Evolutionary conservation across 805 yeast genomes (phyloP).

Genomic region (Cyberlindnera veronae): DNA sequence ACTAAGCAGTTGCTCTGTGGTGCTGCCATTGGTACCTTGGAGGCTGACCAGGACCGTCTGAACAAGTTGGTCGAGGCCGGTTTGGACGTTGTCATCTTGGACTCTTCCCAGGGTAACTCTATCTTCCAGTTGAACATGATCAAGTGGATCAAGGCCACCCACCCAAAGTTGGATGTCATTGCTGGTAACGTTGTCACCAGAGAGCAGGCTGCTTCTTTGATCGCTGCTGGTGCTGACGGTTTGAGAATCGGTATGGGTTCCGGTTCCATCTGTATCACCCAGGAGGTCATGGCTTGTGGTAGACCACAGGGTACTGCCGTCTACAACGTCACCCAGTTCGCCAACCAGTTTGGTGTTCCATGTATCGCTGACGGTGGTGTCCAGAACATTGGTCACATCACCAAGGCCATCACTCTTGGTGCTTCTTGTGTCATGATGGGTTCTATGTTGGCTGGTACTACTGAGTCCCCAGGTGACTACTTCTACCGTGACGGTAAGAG

Average conservation of each 20-base stretch:
- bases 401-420: conserved; percentile 94
- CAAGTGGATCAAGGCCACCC: conserved; percentile 79
- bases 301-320: conserved; percentile 99
- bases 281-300: conserved; percentile 99
- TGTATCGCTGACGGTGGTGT: conserved; percentile 99
- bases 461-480: conserved; percentile 98
- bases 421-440: conserved; percentile 99
- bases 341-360: conserved; percentile 94
- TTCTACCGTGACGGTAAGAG: conserved; percentile 98
- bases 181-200: conserved; percentile 99
- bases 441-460: conserved; percentile 96
- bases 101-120: conserved; percentile 98
- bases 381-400: conserved; percentile 96
- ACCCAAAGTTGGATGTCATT: conserved; percentile 80
- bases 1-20: conserved; percentile 97
- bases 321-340: conserved; percentile 88
- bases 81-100: conserved; percentile 91
- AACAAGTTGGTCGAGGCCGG: conserved; percentile 88
- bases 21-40: conserved; percentile 96
- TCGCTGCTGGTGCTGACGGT: conserved; percentile 96
- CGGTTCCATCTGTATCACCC: conserved; percentile 98
- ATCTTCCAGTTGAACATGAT: conserved; percentile 91
- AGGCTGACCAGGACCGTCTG: conserved; percentile 83
- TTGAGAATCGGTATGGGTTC: conserved; percentile 99
- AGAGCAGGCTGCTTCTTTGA: conserved; percentile 96